These are phyloP conservation scores for Syncephalastrum sp. DNA, from an alignment of 371 early-diverging fungal species.

Conservation along the genomic window DNA sequence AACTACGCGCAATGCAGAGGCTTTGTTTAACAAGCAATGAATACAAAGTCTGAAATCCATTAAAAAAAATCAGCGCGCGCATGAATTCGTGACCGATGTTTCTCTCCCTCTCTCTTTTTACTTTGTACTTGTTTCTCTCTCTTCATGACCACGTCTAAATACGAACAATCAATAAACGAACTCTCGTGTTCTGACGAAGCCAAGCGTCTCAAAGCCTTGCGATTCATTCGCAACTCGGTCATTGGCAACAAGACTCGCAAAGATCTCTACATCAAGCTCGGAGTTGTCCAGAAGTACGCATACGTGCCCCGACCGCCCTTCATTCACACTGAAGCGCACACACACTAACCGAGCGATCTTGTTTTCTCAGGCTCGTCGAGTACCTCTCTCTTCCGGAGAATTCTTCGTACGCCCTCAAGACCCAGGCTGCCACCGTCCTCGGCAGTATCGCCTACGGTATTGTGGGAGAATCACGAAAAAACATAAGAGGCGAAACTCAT, in stretches of 20 bases:
- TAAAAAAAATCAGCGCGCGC: slow-evolving; percentile 26
- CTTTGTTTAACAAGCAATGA: slow-evolving; percentile 25
- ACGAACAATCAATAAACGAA: slow-evolving; percentile 58
- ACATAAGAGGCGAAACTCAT: not conserved
- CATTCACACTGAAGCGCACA: not conserved
- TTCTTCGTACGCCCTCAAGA: slow-evolving; percentile 44
- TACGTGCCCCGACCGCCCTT: not conserved
- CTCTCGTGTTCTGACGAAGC: slow-evolving; percentile 41
- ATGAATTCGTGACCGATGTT: slow-evolving; percentile 2
- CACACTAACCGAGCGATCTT: not conserved
- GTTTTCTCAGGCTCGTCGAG: slow-evolving; percentile 52
- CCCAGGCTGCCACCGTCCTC: slow-evolving; percentile 71
- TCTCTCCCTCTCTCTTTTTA: not conserved
- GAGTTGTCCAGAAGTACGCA: slow-evolving; percentile 65
- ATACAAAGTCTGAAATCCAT: slow-evolving; percentile 11
- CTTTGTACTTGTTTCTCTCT: slow-evolving; percentile 6
- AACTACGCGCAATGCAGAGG: slow-evolving; percentile 49
- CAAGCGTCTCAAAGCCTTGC: slow-evolving; percentile 61
- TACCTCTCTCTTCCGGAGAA: slow-evolving; percentile 41
- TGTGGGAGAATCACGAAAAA: slow-evolving; percentile 1
- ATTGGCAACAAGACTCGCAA: slow-evolving; percentile 89
- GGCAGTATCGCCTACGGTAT: slow-evolving; percentile 83
- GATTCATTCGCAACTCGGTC: slow-evolving; percentile 82
- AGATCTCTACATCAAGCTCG: slow-evolving; percentile 68
- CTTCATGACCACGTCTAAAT: slow-evolving; percentile 58